Evolutionary conservation across 2,329 filamentous ascomycete species (phyloP).

Genomic region (Penicillium sumatraense): DNA sequence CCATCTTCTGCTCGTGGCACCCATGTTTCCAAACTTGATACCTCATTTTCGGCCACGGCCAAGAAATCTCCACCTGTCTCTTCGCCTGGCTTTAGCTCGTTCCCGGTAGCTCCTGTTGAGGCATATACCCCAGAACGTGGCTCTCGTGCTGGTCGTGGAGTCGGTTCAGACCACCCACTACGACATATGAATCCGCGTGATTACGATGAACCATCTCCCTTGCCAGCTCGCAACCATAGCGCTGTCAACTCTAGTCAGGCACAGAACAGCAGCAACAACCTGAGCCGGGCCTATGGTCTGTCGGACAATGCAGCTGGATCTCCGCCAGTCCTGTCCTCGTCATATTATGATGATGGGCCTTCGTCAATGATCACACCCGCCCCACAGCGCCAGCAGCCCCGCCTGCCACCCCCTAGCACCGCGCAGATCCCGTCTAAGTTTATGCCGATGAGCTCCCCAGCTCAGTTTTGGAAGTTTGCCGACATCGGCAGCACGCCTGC

Average conservation of each 20-base stretch:
- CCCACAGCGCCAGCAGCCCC: conserved; percentile 53
- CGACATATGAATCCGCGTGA: conserved; percentile 39
- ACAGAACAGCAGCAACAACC: conserved; percentile 30
- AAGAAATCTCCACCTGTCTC: conserved; percentile 45
- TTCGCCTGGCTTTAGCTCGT: conserved; percentile 47
- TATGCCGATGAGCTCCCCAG: conserved; percentile 57
- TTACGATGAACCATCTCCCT: conserved; percentile 49
- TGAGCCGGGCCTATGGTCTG: conserved; percentile 43
- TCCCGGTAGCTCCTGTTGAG: conserved; percentile 48
- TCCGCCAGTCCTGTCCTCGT: conserved; percentile 54
- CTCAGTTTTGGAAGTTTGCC: conserved; percentile 56
- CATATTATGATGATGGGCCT: conserved; percentile 52
- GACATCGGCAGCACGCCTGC: conserved; percentile 53
- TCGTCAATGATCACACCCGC: conserved; percentile 55
- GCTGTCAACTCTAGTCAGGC: conserved; percentile 27
- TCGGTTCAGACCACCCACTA: conserved; percentile 33
- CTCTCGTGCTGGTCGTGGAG: conserved; percentile 40
- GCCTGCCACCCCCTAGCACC: conserved; percentile 53
- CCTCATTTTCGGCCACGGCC: conserved; percentile 42
- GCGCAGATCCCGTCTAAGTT: conserved; percentile 56
- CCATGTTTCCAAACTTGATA: conserved; percentile 41
- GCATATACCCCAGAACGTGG: conserved; percentile 55
- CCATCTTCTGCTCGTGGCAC: conserved; percentile 39
- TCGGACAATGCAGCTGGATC: conserved; percentile 46
- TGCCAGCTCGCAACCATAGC: conserved; percentile 40